Conservation (phyloP, 352 stramenopile species). For the Thraustotheca clavata region DNA sequence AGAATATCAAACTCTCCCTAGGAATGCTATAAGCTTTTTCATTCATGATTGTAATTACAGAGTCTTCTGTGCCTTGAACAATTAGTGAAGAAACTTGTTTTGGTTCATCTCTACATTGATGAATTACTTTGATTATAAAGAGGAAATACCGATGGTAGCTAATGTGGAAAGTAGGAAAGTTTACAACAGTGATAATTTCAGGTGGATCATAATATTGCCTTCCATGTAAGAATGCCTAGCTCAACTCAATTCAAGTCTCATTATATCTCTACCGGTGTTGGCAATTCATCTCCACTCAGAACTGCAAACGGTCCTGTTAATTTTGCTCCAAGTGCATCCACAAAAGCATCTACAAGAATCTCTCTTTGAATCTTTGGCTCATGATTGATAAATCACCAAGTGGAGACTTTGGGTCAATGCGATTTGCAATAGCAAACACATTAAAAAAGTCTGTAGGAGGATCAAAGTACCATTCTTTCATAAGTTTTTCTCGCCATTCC, state of each 20-base stretch:
- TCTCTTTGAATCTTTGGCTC: neutral
- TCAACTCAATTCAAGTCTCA: too few relatives aligned
- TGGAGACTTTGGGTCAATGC: conserved; percentile 27
- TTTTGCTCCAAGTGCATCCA: conserved; percentile 31
- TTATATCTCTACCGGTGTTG: conserved; percentile 24
- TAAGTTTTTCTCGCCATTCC: conserved; percentile 36
- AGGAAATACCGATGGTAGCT: conserved; percentile 38
- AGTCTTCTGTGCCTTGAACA: conserved; percentile 28
- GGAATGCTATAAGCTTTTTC: neutral
- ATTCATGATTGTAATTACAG: neutral
- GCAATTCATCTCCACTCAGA: conserved; percentile 22
- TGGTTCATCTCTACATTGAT: conserved; percentile 30
- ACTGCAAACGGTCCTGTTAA: conserved; percentile 47
- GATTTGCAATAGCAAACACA: conserved; percentile 34
- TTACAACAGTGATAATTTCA: conserved; percentile 36
- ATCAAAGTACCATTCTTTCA: conserved; percentile 29
- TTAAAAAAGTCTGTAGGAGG: conserved; percentile 36
- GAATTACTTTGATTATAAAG: conserved; percentile 5
- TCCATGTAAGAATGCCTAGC: conserved; percentile 43
- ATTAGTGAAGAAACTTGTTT: conserved; percentile 35
- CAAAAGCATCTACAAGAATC: conserved; percentile 37
- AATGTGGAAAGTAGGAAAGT: conserved; percentile 32
- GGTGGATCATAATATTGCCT: conserved; percentile 44
- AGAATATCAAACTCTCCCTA: conserved; percentile 34
- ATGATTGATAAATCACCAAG: conserved; percentile 26